A percentile compares a stretch with the other conserved stretches of the same genome.
phyloP scores from a whole-genome alignment of 208 protist genomes.

The Wallacemonas collosoma region DNA sequence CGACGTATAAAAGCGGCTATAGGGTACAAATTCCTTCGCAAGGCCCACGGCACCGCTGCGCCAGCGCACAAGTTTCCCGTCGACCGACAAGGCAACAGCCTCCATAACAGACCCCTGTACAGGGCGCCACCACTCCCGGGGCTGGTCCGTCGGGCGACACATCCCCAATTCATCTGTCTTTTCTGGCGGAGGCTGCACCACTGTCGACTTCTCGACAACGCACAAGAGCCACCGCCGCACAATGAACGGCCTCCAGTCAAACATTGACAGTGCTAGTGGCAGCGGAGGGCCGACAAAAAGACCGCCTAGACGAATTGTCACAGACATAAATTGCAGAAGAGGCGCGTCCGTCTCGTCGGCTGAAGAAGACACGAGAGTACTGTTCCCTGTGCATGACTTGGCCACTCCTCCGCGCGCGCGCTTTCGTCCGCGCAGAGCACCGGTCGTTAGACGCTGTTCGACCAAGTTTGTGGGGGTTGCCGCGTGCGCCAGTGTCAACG shows the following conservation, averaged over 20 bases:
- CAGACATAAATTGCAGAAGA: constrained; percentile 6
- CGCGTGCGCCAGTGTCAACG: background rate
- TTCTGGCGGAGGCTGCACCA: constrained; percentile 16
- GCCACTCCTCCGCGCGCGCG: background rate
- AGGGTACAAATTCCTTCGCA: constrained; percentile 49
- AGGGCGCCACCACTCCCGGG: constrained; percentile 18
- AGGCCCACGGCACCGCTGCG: constrained; percentile 52
- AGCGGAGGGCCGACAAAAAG: constrained; percentile 6
- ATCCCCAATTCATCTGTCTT: constrained; percentile 18
- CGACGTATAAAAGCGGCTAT: constrained; percentile 51
- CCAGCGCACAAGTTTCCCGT: constrained; percentile 58
- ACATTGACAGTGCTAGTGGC: constrained; percentile 6
- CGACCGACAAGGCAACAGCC: constrained; percentile 56
- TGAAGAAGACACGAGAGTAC: no score
- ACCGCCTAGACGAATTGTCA: constrained; percentile 23
- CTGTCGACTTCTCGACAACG: constrained; percentile 47
- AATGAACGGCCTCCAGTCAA: constrained; percentile 59
- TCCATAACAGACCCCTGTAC: constrained; percentile 53
- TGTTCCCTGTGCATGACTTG: no score
- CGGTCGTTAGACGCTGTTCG: background rate
- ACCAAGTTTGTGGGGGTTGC: background rate
- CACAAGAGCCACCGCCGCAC: constrained; percentile 68
- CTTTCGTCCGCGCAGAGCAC: background rate
- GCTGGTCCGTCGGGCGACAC: background rate
- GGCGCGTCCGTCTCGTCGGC: background rate